A percentile compares a stretch with the other conserved stretches of the same genome.
Conservation (phyloP, 495 filamentous ascomycete genomes). For the Usnea hakonensis region DNA sequence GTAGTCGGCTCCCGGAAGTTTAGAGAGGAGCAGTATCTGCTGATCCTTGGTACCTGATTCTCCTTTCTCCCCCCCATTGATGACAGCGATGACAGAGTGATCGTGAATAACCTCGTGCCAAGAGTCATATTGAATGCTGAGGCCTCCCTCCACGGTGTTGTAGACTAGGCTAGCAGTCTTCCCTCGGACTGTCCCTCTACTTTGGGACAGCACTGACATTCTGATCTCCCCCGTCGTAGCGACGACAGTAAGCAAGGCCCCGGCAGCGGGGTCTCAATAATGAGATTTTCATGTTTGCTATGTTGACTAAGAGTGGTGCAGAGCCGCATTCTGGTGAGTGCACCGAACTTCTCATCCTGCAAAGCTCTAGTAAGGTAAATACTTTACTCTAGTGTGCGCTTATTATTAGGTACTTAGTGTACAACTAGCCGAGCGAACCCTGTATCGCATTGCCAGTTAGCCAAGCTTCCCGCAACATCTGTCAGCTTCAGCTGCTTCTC, state of each 20-base stretch:
- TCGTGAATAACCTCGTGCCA: slow-evolving; percentile 11
- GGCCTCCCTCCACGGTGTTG: slow-evolving; percentile 2
- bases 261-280: not conserved
- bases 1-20: not conserved
- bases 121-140: slow-evolving; percentile 1
- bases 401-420: no score
- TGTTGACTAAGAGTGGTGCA: not conserved
- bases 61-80: not conserved
- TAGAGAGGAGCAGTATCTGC: slow-evolving; percentile 11
- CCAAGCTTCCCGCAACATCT: not conserved
- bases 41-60: not conserved
- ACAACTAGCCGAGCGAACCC: not conserved
- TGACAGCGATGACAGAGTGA: slow-evolving; percentile 12
- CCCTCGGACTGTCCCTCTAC: slow-evolving; percentile 8
- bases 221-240: not conserved
- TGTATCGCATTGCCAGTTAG: not conserved
- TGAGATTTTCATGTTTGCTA: not conserved
- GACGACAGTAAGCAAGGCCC: not conserved
- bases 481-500: slow-evolving; percentile 2
- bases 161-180: slow-evolving; percentile 7
- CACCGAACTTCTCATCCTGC: not conserved
- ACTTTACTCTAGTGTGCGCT: not conserved
- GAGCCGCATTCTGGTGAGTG: not conserved
- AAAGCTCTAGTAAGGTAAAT: no score
- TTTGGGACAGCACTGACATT: not conserved